phyloP scores from a whole-genome alignment of 2,329 filamentous ascomycete genomes.

The Talaromyces verruculosus region DNA sequence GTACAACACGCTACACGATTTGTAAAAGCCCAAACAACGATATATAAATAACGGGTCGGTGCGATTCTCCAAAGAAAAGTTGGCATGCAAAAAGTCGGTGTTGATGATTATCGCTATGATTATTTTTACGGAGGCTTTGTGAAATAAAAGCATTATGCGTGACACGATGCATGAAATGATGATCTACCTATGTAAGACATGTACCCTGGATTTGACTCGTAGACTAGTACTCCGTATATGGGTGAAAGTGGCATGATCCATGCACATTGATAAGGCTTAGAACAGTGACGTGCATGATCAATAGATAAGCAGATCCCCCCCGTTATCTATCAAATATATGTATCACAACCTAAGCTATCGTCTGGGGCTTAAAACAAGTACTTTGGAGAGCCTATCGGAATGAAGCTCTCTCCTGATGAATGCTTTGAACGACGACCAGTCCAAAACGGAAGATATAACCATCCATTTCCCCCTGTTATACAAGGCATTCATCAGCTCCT shows the following conservation, averaged over 20 bases:
- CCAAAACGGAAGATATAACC: too few relatives aligned
- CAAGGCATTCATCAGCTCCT: too few relatives aligned
- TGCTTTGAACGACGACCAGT: too few relatives aligned
- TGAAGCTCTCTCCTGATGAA: too few relatives aligned
- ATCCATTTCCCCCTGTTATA: too few relatives aligned
- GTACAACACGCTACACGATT: slow-evolving; percentile 54
- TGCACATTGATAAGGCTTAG: background rate
- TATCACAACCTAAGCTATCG: background rate
- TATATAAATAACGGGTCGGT: slow-evolving; percentile 1
- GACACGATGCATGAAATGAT: background rate
- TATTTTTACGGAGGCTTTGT: slow-evolving; percentile 3
- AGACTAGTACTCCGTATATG: background rate
- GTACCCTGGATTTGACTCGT: background rate
- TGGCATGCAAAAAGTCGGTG: background rate
- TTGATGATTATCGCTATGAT: background rate
- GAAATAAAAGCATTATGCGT: slow-evolving; percentile 7
- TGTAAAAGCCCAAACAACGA: slow-evolving; percentile 24
- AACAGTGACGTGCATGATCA: background rate
- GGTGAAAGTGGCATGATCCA: background rate
- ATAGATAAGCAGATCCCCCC: background rate
- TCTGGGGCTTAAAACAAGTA: background rate
- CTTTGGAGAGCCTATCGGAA: background rate
- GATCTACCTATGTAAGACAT: background rate
- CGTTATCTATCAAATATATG: background rate
- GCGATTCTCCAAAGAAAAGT: background rate